Percentiles rank a stretch among this genome's conserved stretches.
Evolutionary conservation across 345 rosid species (phyloP).

Genomic region (Eucalyptus rudis): DNA sequence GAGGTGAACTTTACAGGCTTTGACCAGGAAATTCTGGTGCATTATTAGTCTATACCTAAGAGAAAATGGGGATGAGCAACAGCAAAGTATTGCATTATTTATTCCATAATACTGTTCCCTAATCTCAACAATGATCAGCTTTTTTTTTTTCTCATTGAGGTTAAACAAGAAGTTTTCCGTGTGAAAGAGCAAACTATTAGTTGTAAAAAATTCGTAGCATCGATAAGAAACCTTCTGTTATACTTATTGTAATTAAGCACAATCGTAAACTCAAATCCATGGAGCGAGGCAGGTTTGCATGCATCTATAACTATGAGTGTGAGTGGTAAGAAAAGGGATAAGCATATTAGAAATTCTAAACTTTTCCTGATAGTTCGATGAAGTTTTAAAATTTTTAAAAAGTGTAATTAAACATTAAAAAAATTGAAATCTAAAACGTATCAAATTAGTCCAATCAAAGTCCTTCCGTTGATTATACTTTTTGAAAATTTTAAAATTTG

Average conservation of each 20-base stretch:
- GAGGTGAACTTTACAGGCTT: background rate
- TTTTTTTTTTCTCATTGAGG: background rate
- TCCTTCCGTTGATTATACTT: too few species aligned
- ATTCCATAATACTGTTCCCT: background rate
- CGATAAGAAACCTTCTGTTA: background rate
- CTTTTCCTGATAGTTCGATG: accelerated
- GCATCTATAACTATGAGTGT: background rate
- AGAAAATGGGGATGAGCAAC: background rate
- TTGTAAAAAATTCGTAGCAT: background rate
- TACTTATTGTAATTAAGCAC: background rate
- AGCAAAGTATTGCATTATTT: background rate
- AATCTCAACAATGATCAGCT: background rate
- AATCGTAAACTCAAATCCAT: background rate
- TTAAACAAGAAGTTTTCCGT: background rate
- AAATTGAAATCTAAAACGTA: too few species aligned
- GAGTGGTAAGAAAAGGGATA: background rate
- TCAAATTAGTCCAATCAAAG: accelerated
- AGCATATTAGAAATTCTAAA: too few species aligned
- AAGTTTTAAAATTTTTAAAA: too few species aligned
- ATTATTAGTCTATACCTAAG: background rate
- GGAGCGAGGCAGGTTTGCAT: background rate
- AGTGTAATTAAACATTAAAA: too few species aligned
- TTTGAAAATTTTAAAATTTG: too few species aligned
- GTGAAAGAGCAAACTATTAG: background rate
- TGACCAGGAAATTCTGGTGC: background rate